Evolutionary conservation across 2,329 filamentous ascomycete genomes (phyloP).

Genomic region (Talaromyces sp.): DNA sequence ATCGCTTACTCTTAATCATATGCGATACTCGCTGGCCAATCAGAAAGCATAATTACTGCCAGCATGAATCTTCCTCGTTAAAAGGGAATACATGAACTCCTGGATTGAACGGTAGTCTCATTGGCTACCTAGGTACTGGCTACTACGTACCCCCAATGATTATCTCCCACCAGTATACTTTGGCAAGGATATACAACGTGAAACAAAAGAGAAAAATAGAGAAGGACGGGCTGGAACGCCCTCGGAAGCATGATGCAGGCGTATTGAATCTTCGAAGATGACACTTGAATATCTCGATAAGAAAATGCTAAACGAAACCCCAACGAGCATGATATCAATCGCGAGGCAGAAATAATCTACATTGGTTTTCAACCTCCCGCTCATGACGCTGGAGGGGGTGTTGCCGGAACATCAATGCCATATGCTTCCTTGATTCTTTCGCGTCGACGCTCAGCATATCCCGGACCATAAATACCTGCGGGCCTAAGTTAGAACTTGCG

Average conservation of each 20-base stretch:
- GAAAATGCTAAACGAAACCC: conserved; percentile 1
- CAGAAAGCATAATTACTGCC: background rate
- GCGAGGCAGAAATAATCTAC: conserved; percentile 23
- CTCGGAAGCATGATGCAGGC: background rate
- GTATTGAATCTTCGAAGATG: background rate
- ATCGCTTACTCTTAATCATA: background rate
- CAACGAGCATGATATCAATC: conserved; percentile 4
- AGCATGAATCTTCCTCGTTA: background rate
- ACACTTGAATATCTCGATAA: background rate
- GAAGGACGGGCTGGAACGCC: background rate
- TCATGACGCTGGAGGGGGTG: conserved; percentile 42
- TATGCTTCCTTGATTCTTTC: conserved; percentile 81
- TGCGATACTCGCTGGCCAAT: background rate
- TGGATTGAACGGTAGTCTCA: background rate
- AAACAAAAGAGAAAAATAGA: background rate
- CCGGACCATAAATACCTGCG: conserved; percentile 70
- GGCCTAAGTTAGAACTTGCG: background rate
- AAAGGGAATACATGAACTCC: background rate
- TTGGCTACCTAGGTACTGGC: too few relatives aligned
- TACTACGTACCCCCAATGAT: too few relatives aligned
- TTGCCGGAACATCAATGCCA: conserved; percentile 73
- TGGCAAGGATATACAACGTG: background rate
- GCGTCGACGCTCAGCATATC: conserved; percentile 78
- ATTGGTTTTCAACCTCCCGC: conserved; percentile 20
- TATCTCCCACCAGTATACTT: too few relatives aligned